Conservation (phyloP, 305 asterid species). For the Plantago lanceolata region DNA sequence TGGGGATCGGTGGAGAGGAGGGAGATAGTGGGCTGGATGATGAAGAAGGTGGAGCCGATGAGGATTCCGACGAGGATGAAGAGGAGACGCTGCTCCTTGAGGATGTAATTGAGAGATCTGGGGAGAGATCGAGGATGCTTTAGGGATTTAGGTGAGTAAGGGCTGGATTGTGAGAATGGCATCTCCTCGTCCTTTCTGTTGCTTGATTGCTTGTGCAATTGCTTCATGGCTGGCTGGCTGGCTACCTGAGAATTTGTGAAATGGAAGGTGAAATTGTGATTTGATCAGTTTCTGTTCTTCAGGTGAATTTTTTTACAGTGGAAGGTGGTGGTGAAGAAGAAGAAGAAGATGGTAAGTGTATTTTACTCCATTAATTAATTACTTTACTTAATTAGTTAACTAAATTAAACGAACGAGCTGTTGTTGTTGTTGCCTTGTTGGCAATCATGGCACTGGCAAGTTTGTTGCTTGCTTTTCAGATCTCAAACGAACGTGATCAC, state of each 20-base stretch:
- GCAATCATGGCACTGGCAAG: too few species aligned
- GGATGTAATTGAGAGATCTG: constrained; percentile 64
- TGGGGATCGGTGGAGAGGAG: constrained; percentile 31
- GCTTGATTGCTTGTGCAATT: constrained; percentile 53
- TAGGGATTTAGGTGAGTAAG: constrained; percentile 68
- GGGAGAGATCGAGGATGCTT: constrained; percentile 70
- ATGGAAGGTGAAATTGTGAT: not conserved
- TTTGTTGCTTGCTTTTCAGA: too few species aligned
- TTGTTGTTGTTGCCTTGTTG: too few species aligned
- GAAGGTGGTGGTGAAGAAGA: too few species aligned
- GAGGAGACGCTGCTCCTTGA: constrained; percentile 68
- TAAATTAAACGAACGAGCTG: too few species aligned
- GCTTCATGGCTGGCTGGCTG: constrained; percentile 58
- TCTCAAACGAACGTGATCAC: too few species aligned
- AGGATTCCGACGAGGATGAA: constrained; percentile 68
- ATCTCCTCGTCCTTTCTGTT: constrained; percentile 47
- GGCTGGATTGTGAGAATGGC: constrained; percentile 40
- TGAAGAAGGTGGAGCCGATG: constrained; percentile 67
- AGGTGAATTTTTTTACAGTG: too few species aligned
- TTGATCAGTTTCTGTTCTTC: not conserved
- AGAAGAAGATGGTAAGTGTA: too few species aligned
- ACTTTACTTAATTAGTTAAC: too few species aligned
- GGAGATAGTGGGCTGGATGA: constrained; percentile 52
- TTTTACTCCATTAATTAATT: too few species aligned
- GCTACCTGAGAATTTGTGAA: too few species aligned